These are phyloP conservation scores for Thoreauomyces humboldtii DNA, from an alignment of 192 early-diverging fungal genomes.

Conservation along the genomic window DNA sequence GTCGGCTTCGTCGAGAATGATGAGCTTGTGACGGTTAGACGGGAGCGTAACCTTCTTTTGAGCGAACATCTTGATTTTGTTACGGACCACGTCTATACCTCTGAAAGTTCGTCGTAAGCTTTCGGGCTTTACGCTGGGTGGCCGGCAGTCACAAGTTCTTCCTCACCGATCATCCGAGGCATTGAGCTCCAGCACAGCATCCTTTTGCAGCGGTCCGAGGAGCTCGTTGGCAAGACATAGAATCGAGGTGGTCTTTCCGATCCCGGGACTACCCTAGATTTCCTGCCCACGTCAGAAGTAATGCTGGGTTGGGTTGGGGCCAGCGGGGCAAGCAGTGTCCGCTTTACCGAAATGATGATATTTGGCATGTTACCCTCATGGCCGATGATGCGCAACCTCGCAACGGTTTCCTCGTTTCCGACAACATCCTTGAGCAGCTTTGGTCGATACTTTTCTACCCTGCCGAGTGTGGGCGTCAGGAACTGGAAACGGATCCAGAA, in stretches of 20 bases:
- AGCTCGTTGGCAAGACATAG: constrained; percentile 88
- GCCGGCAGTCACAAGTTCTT: too few relatives aligned
- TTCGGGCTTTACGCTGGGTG: too few relatives aligned
- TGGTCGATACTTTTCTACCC: constrained; percentile 97
- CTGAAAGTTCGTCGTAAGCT: too few relatives aligned
- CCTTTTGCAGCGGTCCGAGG: constrained; percentile 80
- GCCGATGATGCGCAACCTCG: constrained; percentile 80
- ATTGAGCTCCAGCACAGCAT: constrained; percentile 94
- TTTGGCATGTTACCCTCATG: constrained; percentile 94
- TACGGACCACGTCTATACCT: constrained; percentile 94
- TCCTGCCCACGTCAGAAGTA: too few relatives aligned
- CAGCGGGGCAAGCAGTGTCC: too few relatives aligned
- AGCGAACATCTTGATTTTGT: constrained; percentile 97
- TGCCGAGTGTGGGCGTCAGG: neutral
- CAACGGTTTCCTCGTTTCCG: constrained; percentile 90
- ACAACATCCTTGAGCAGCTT: constrained; percentile 82
- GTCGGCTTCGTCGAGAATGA: constrained; percentile 99
- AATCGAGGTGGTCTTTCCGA: constrained; percentile 97
- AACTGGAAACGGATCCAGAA: neutral
- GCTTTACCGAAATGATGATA: constrained; percentile 79
- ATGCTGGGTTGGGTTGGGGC: neutral
- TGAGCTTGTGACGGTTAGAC: constrained; percentile 60
- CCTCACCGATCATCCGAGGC: constrained; percentile 94
- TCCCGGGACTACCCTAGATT: constrained; percentile 78
- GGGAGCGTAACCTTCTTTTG: constrained; percentile 97